A percentile compares a stretch with the other conserved stretches of the same genome.
Evolutionary conservation across 2,329 filamentous ascomycete species (phyloP).

Genomic region (Pseudocercospora cruenta): DNA sequence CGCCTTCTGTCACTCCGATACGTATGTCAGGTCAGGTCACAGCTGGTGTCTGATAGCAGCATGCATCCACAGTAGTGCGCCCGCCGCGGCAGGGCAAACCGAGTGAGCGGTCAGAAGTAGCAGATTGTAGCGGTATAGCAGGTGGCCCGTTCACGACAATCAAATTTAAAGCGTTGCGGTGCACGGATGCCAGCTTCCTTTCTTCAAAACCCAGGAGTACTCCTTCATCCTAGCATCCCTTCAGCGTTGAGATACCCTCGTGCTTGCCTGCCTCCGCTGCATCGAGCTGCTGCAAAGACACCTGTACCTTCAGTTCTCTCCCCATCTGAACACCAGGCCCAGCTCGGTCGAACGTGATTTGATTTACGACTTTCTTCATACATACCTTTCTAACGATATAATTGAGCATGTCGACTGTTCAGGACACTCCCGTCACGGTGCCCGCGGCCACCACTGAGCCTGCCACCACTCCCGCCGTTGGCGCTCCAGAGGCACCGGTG

Average conservation of each 20-base stretch:
- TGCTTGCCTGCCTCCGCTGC: conserved; percentile 7
- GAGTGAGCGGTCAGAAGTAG: neutral
- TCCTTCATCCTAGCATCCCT: neutral
- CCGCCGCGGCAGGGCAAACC: neutral
- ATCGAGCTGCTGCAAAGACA: neutral
- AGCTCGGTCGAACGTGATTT: neutral
- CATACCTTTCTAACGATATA: neutral
- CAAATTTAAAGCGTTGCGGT: neutral
- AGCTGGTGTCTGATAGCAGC: neutral
- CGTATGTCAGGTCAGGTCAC: neutral
- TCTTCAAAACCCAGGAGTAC: neutral
- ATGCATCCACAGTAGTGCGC: neutral
- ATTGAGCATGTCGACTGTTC: conserved; percentile 34
- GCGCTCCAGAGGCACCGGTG: conserved; percentile 41
- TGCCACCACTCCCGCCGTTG: conserved; percentile 40
- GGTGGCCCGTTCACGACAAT: neutral
- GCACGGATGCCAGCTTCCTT: neutral
- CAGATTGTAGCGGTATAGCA: neutral
- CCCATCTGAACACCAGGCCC: neutral
- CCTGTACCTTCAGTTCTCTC: neutral
- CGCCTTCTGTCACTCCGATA: too few species aligned
- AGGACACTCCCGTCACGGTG: conserved; percentile 23
- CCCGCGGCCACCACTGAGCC: conserved; percentile 34
- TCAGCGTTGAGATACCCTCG: conserved; percentile 7
- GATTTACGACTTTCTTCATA: neutral